Evolutionary conservation across 1,284 basidiomycete species (phyloP).

Genomic region (Mrakiaceae sp.): DNA sequence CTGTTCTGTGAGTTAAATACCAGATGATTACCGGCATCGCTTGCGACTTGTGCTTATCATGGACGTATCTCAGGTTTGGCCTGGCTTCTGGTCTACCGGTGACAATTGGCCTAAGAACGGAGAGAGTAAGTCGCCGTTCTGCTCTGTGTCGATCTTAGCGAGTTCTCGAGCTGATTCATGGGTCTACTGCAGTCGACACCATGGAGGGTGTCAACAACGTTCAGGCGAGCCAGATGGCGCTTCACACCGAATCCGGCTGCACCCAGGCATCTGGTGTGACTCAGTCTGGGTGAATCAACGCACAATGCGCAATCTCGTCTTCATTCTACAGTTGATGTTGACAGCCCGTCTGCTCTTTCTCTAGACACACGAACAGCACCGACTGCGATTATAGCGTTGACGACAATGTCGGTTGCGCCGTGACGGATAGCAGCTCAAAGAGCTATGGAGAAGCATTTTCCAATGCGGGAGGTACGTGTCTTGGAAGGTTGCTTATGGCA

Average conservation of each 20-base stretch:
- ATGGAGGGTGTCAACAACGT: constrained; percentile 17
- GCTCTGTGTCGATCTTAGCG: constrained; percentile 20
- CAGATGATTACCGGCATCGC: neutral
- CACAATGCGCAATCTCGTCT: no score
- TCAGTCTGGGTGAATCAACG: constrained; percentile 13
- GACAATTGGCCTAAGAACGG: constrained; percentile 10
- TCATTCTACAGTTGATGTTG: no score
- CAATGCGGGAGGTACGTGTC: constrained; percentile 50
- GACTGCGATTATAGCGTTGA: constrained; percentile 29
- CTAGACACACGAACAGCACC: constrained; percentile 22
- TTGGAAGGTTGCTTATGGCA: constrained; percentile 34
- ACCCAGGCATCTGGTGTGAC: constrained; percentile 15
- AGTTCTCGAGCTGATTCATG: constrained; percentile 29
- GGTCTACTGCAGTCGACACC: constrained; percentile 19
- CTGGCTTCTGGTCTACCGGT: constrained; percentile 3
- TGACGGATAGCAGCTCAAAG: constrained; percentile 36
- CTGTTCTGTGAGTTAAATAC: constrained; percentile 41
- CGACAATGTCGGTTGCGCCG: constrained; percentile 11
- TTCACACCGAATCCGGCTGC: constrained; percentile 19
- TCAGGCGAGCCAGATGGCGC: constrained; percentile 9
- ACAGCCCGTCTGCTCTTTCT: constrained; percentile 2
- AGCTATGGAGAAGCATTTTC: constrained; percentile 58
- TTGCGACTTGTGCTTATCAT: neutral
- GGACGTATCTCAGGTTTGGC: neutral
- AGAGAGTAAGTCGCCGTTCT: constrained; percentile 22